Conservation (phyloP, 345 rosid genomes). For the Laguncularia racemosa region DNA sequence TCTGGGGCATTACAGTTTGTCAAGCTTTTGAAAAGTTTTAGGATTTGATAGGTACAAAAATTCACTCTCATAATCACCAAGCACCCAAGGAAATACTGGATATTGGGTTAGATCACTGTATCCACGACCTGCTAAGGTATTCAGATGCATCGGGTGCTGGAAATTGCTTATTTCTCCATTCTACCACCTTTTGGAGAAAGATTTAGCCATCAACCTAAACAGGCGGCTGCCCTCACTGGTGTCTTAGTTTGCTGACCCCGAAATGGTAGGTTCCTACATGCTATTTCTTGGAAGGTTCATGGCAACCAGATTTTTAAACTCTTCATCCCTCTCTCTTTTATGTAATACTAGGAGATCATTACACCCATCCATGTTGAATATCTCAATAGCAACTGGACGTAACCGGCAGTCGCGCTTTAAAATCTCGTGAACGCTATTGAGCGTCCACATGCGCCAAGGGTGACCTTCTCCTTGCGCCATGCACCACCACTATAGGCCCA, state of each 20-base stretch:
- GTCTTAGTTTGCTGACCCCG: slow-evolving; percentile 90
- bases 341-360: slow-evolving; percentile 97
- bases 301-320: slow-evolving; percentile 86
- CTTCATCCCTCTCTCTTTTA: slow-evolving; percentile 98
- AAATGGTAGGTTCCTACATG: slow-evolving; percentile 98
- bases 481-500: slow-evolving; percentile 99
- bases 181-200: slow-evolving; percentile 99
- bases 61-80: slow-evolving; percentile 91
- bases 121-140: slow-evolving; percentile 98
- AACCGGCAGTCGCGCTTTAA: slow-evolving; percentile 98
- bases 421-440: slow-evolving; percentile 87
- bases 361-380: slow-evolving; percentile 99
- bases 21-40: slow-evolving; percentile 80
- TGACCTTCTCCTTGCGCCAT: slow-evolving; percentile 99
- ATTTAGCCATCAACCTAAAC: slow-evolving; percentile 86
- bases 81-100: slow-evolving; percentile 99
- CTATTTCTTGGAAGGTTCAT: slow-evolving; percentile 95
- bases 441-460: slow-evolving; percentile 99
- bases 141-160: slow-evolving; percentile 98
- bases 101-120: slow-evolving; percentile 99
- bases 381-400: slow-evolving; percentile 97
- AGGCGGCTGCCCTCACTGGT: slow-evolving; percentile 89
- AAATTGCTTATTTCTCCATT: slow-evolving; percentile 99
- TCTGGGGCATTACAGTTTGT: no score
- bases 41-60: slow-evolving; percentile 77